Evolutionary conservation across 257 asterid species (phyloP), one percentile per base, ranked within the genome.

Genomic region (Fraxinus anomala): DNA sequence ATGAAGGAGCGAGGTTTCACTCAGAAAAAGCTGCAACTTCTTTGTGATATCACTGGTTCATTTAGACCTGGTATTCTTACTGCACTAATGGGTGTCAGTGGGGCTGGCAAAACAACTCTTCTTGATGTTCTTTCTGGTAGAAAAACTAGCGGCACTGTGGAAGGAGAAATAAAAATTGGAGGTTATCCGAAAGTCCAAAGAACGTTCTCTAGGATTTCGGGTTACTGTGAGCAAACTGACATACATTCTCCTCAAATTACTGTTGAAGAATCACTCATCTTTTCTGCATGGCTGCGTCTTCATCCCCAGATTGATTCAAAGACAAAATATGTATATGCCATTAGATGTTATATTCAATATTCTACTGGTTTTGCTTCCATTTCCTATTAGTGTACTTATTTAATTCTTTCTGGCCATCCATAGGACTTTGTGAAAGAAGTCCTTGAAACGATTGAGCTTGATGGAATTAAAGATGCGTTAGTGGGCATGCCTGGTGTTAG

Each of bases 1-100:
- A 82, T 82, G 86, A 85, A 77, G 72, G 74, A 85, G 61, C 84
- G 65, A 14, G 88, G 88, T 17, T 73, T 75, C 68, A 73, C 59
- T 4, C 59, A 85, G 56, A 77, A 76, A 33, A 82, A 74, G 44
- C 82, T 82, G 6, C 88, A 85, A 21, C 82, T 85, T 30, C 84
- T 85, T 73, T 5, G n/a, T 44, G 82, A 77, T 47, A 73, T 85
- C 44, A 85, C 88, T 0, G 86, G 86, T 28, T 77, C 84, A 68
- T 70, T 85, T 70, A 79, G 78, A 51, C 86, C 86, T 2, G 86
- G 88, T 14, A 51, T 85, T 73, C 80, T 85, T 17, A 79, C 86
- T 4, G 88, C 88, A 59, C 77, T 85, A 31, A 82, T 85, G 86
- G 88, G 88, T 31, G 88, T 85, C 31, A 85, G 88, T 70, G 88